Percentiles rank a stretch among this genome's conserved stretches.
Evolutionary conservation across 257 asterid genomes (phyloP).

Genomic region (Linaria vulgaris): DNA sequence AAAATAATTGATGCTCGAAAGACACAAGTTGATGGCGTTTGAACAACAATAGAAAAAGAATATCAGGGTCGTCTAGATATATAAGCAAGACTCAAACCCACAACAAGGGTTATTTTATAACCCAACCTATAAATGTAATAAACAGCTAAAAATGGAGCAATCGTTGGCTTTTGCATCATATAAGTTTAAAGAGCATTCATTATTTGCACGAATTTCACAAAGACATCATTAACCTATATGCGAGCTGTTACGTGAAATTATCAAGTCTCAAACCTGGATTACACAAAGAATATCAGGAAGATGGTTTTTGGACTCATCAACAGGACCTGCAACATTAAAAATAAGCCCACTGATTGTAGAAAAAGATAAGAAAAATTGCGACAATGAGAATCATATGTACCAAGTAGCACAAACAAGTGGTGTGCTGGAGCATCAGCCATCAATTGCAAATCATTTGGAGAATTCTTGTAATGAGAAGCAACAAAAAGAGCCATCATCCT

Average conservation of each 20-base stretch:
- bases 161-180: background rate
- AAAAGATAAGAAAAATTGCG: background rate
- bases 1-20: too few relatives aligned
- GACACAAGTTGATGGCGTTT: too few relatives aligned
- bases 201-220: slow-evolving; percentile 7
- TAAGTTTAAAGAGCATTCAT: slow-evolving; percentile 10
- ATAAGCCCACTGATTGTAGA: slow-evolving; percentile 19
- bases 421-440: slow-evolving; percentile 99
- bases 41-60: too few relatives aligned
- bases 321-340: slow-evolving; percentile 65
- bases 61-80: too few relatives aligned
- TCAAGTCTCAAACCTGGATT: slow-evolving; percentile 57
- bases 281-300: slow-evolving; percentile 96
- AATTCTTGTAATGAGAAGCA: slow-evolving; percentile 95
- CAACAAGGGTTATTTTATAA: slow-evolving; percentile 3
- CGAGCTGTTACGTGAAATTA: background rate
- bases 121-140: background rate
- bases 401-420: slow-evolving; percentile 96
- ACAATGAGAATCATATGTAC: slow-evolving; percentile 40
- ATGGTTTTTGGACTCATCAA: slow-evolving; percentile 77
- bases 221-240: slow-evolving; percentile 1
- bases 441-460: slow-evolving; percentile 91
- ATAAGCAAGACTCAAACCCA: background rate
- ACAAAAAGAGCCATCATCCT: slow-evolving; percentile 98
- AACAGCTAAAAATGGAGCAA: background rate